Evolutionary conservation across 371 early-diverging fungal species (phyloP).

Genomic region (Actinomortierella ambigua): DNA sequence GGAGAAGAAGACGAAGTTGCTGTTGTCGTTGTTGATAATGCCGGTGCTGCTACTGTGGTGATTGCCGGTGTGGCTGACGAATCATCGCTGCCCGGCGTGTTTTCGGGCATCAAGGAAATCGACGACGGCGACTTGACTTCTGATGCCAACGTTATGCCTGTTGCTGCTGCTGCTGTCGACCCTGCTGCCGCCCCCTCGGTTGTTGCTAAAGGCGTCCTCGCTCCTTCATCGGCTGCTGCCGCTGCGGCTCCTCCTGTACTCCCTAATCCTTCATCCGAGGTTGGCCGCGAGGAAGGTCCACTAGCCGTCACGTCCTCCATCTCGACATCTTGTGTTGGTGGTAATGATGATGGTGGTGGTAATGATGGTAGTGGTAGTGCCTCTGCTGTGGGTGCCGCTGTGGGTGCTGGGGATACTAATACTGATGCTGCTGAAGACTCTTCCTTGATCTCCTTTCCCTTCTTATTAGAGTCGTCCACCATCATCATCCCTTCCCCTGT

Average conservation of each 20-base stretch:
- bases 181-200: neutral
- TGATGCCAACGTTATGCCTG: no score
- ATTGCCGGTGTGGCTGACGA: no score
- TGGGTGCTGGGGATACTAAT: neutral
- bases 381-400: neutral
- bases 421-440: neutral
- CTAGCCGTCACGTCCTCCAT: conserved; percentile 22
- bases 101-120: no score
- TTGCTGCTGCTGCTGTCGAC: neutral
- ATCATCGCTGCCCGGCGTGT: no score
- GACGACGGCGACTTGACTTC: no score
- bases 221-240: neutral
- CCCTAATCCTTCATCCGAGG: neutral
- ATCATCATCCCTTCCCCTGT: no score
- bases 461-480: no score
- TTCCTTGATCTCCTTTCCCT: conserved; percentile 4
- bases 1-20: no score
- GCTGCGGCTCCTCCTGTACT: neutral
- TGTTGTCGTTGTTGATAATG: no score
- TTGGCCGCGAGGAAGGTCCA: neutral
- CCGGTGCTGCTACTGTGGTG: no score
- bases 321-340: conserved; percentile 18
- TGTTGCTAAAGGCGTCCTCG: neutral
- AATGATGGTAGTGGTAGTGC: no score
- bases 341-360: no score